Percentiles rank a stretch among this genome's conserved stretches.
Evolutionary conservation across 192 early-diverging fungal genomes (phyloP).

Genomic region (Coemansia sp.): DNA sequence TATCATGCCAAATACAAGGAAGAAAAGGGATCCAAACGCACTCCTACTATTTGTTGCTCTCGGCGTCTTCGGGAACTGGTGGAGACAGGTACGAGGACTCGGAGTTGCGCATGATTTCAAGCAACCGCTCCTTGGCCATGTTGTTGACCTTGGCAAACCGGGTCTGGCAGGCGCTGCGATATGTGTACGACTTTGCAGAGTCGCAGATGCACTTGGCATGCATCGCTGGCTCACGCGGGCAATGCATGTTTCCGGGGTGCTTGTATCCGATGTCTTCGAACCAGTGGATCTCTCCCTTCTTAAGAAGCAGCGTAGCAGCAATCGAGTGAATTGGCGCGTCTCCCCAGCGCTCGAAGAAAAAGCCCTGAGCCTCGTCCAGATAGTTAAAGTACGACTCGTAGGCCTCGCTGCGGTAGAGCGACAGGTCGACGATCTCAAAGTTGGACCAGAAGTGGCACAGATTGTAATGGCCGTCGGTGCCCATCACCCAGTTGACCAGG

Average conservation of each 20-base stretch:
- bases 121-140: slow-evolving; percentile 23
- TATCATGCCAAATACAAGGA: too few relatives aligned
- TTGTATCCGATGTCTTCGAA: slow-evolving; percentile 73
- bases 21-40: too few relatives aligned
- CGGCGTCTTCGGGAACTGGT: neutral
- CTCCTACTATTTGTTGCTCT: neutral
- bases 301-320: slow-evolving; percentile 60
- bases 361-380: slow-evolving; percentile 74
- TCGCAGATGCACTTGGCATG: slow-evolving; percentile 27
- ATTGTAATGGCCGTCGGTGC: slow-evolving; percentile 50
- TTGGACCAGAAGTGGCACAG: slow-evolving; percentile 77
- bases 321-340: slow-evolving; percentile 68
- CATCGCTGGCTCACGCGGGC: slow-evolving; percentile 60
- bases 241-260: slow-evolving; percentile 62
- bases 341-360: slow-evolving; percentile 81
- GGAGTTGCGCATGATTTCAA: slow-evolving; percentile 35
- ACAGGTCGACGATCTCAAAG: slow-evolving; percentile 76
- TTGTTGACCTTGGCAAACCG: slow-evolving; percentile 29
- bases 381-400: slow-evolving; percentile 69
- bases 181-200: slow-evolving; percentile 37
- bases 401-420: slow-evolving; percentile 65
- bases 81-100: slow-evolving; percentile 25
- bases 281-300: slow-evolving; percentile 65
- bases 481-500: slow-evolving; percentile 52
- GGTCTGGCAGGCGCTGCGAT: slow-evolving; percentile 51